Conservation (phyloP, 1,284 basidiomycete genomes). For the Amylostereum areolatum region DNA sequence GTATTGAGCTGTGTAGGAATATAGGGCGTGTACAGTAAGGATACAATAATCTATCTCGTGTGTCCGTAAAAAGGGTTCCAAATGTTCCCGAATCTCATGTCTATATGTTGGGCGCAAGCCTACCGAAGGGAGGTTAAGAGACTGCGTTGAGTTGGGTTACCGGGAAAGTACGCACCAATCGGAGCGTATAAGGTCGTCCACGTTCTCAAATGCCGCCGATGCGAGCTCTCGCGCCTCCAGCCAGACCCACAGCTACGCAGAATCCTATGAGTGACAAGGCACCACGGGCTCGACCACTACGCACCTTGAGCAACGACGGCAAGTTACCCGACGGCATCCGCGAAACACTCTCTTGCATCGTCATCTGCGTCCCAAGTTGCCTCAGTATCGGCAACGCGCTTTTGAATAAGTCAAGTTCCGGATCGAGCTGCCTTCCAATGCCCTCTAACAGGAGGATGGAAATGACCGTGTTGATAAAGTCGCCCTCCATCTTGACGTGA, state of each 20-base stretch:
- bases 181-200: conserved; percentile 74
- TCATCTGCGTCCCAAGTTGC: conserved; percentile 86
- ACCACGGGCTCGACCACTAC: background rate
- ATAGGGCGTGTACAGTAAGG: no score
- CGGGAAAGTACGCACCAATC: conserved; percentile 51
- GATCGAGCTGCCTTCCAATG: conserved; percentile 92
- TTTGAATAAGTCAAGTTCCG: conserved; percentile 89
- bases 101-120: no score
- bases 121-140: no score
- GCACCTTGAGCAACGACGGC: conserved; percentile 80
- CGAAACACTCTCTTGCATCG: conserved; percentile 66
- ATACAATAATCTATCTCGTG: no score
- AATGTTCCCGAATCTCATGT: no score
- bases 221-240: conserved; percentile 85
- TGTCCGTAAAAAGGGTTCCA: no score
- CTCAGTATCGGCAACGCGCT: conserved; percentile 87
- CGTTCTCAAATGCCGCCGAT: conserved; percentile 68
- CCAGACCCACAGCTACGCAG: conserved; percentile 78
- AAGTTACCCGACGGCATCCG: conserved; percentile 64
- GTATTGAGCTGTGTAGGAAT: no score
- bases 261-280: conserved; percentile 1
- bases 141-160: no score
- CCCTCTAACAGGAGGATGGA: conserved; percentile 93
- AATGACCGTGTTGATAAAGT: conserved; percentile 98
- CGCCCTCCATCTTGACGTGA: conserved; percentile 98